Conservation (phyloP, 768 basidiomycete genomes). For the Mycena vulgaris region DNA sequence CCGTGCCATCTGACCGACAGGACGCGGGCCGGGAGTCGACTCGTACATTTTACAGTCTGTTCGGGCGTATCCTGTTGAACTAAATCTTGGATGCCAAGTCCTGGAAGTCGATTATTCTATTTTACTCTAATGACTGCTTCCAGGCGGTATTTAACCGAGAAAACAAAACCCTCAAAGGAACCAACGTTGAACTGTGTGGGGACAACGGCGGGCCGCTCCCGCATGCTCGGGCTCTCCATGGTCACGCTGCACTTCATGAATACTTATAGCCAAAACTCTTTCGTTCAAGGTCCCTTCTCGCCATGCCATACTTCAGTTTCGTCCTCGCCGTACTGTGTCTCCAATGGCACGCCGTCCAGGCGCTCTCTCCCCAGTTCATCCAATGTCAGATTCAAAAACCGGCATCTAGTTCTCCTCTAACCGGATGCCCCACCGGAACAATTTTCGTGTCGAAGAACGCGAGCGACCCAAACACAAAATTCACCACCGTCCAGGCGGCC, state of each 20-base stretch:
- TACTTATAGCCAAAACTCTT: slow-evolving; percentile 9
- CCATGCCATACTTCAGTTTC: not conserved
- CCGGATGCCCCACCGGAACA: slow-evolving; percentile 71
- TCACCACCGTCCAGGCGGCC: slow-evolving; percentile 68
- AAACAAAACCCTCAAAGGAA: no score
- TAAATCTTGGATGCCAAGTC: not conserved
- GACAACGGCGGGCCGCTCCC: slow-evolving; percentile 18
- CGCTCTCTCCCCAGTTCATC: slow-evolving; percentile 63
- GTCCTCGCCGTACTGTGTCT: not conserved
- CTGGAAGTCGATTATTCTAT: no score
- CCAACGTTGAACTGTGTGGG: not conserved
- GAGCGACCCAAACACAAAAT: slow-evolving; percentile 61
- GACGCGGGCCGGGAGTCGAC: not conserved
- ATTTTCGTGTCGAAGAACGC: slow-evolving; percentile 68
- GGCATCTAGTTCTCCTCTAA: slow-evolving; percentile 56
- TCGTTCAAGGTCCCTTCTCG: slow-evolving; percentile 9
- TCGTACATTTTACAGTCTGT: not conserved
- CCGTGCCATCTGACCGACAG: slow-evolving; percentile 4
- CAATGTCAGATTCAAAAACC: slow-evolving; percentile 69
- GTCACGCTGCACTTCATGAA: slow-evolving; percentile 22
- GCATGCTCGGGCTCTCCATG: slow-evolving; percentile 1
- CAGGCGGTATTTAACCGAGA: no score
- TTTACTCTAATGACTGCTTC: no score
- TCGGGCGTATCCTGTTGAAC: not conserved
- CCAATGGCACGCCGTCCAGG: slow-evolving; percentile 24